Evolutionary conservation across 2,329 filamentous ascomycete species (phyloP).

Genomic region (Cordyceps fumosorosea): DNA sequence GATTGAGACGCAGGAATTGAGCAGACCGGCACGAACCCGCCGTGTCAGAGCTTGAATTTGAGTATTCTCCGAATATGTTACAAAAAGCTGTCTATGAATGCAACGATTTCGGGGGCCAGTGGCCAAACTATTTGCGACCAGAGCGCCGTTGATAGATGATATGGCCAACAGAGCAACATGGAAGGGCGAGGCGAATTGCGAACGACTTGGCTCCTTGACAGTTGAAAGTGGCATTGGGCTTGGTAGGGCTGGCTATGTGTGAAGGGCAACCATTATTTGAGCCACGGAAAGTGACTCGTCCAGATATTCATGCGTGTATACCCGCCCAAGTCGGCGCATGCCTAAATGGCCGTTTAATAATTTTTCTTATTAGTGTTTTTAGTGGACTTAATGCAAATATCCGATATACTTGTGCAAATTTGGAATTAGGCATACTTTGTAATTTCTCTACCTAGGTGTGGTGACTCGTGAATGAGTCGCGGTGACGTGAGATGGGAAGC

Average conservation of each 20-base stretch:
- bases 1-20: slow-evolving; percentile 35
- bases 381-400: slow-evolving; percentile 60
- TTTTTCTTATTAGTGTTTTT: slow-evolving; percentile 45
- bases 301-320: slow-evolving; percentile 3
- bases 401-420: slow-evolving; percentile 33
- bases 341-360: slow-evolving; percentile 25
- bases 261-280: not conserved
- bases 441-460: not conserved
- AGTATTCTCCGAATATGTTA: slow-evolving; percentile 27
- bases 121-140: slow-evolving; percentile 4
- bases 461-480: not conserved
- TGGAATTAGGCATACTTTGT: not conserved
- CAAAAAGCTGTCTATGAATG: slow-evolving; percentile 23
- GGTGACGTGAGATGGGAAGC: not conserved
- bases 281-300: slow-evolving; percentile 1
- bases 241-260: slow-evolving; percentile 6
- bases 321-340: slow-evolving; percentile 5
- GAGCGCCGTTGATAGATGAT: not conserved
- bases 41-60: slow-evolving; percentile 31
- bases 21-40: slow-evolving; percentile 31
- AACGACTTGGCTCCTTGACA: not conserved
- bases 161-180: slow-evolving; percentile 10
- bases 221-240: slow-evolving; percentile 4
- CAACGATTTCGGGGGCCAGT: slow-evolving; percentile 25
- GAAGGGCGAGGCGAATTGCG: not conserved